Evolutionary conservation across 805 yeast species (phyloP).

Genomic region (Helenozyma baotianmanensis): DNA sequence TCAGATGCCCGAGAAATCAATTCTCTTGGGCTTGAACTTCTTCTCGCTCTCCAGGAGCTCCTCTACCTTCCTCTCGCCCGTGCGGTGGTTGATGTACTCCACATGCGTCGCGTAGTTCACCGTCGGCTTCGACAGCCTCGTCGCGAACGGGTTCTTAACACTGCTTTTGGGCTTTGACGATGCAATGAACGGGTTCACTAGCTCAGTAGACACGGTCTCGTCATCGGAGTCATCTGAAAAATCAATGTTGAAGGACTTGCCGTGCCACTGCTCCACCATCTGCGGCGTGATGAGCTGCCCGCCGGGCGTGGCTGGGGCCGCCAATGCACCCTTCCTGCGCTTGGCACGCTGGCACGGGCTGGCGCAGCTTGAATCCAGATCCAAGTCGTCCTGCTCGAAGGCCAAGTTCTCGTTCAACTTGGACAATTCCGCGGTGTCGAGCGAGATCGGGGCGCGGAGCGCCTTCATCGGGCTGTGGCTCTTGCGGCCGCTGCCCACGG

Average conservation of each 20-base stretch:
- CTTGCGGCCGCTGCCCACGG: conserved; percentile 35
- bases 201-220: conserved; percentile 12
- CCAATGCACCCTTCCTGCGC: too few species aligned
- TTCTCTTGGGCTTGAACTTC: conserved; percentile 34
- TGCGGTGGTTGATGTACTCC: conserved; percentile 38
- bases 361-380: background rate
- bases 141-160: conserved; percentile 26
- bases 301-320: conserved; percentile 27
- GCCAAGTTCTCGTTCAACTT: conserved; percentile 20
- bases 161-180: conserved; percentile 4
- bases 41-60: conserved; percentile 26
- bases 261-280: conserved; percentile 35
- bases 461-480: conserved; percentile 7
- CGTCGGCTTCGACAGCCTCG: conserved; percentile 1
- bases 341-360: background rate
- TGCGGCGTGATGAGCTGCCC: conserved; percentile 30
- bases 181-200: conserved; percentile 8
- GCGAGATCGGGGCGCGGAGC: conserved; percentile 8
- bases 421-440: conserved; percentile 17
- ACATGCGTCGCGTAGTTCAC: conserved; percentile 33
- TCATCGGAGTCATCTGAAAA: conserved; percentile 24
- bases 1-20: conserved; percentile 21
- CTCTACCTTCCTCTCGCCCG: conserved; percentile 33
- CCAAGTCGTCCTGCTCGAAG: conserved; percentile 22
- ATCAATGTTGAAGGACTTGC: conserved; percentile 24